A percentile compares a stretch with the other conserved stretches of the same genome.
Evolutionary conservation across 768 basidiomycete species (phyloP).

Genomic region (Antrodiella citrinella): DNA sequence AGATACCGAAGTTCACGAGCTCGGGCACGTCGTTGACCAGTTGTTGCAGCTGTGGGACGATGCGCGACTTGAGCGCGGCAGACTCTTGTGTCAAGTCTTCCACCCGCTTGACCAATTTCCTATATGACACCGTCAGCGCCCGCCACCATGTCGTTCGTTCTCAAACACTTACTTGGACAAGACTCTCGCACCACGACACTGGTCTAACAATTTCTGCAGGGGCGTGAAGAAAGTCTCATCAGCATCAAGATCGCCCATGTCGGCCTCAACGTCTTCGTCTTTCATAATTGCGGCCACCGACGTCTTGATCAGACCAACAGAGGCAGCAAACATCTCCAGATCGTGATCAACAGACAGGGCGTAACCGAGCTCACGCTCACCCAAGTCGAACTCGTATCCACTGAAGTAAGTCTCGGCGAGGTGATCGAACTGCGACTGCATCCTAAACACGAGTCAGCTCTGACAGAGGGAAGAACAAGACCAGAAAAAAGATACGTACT

Average conservation of each 20-base stretch:
- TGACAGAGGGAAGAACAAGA: neutral
- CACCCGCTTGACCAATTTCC: constrained; percentile 82
- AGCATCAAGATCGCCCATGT: constrained; percentile 68
- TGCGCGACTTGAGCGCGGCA: constrained; percentile 59
- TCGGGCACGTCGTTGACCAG: constrained; percentile 70
- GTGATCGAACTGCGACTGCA: constrained; percentile 91
- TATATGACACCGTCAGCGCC: no score
- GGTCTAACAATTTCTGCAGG: constrained; percentile 73
- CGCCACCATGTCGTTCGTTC: no score
- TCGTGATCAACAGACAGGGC: constrained; percentile 81
- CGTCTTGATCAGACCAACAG: constrained; percentile 85
- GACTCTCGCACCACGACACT: constrained; percentile 72
- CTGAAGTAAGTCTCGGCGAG: constrained; percentile 82
- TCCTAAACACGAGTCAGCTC: constrained; percentile 38
- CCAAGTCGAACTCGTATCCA: constrained; percentile 78
- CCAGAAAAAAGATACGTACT: constrained; percentile 40
- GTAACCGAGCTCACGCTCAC: constrained; percentile 83
- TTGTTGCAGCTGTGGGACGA: constrained; percentile 65
- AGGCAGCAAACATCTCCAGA: constrained; percentile 89
- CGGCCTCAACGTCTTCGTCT: constrained; percentile 72
- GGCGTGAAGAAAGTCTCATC: constrained; percentile 75
- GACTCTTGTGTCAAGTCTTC: constrained; percentile 73
- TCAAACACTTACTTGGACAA: constrained; percentile 57
- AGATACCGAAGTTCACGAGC: constrained; percentile 86
- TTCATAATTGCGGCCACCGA: constrained; percentile 62